Conservation (phyloP, 352 stramenopile genomes). For the Phytophthora pisi region DNA sequence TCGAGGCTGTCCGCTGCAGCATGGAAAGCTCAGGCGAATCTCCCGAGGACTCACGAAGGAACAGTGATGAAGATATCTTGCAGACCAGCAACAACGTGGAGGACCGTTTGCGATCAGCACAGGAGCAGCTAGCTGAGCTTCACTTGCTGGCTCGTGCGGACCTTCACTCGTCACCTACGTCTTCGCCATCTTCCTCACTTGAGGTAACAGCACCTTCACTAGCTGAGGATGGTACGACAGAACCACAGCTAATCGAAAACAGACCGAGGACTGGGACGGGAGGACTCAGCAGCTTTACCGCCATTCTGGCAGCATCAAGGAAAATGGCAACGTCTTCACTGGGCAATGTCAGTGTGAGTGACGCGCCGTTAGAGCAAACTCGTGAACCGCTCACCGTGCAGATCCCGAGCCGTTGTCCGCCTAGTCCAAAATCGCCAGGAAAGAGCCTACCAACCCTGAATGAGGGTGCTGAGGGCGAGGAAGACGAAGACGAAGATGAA, state of each 20-base stretch:
- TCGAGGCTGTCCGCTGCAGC: neutral
- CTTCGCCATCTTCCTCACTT: constrained; percentile 4
- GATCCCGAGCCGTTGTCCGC: neutral
- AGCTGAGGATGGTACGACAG: neutral
- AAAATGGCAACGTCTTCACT: constrained; percentile 17
- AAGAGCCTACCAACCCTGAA: constrained; percentile 27
- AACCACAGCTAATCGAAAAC: constrained; percentile 4
- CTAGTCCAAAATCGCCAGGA: constrained; percentile 6
- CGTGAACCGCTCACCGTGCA: neutral
- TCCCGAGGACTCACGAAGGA: constrained; percentile 16
- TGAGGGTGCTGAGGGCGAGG: constrained; percentile 21
- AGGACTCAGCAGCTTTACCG: constrained; percentile 28
- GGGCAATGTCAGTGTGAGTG: neutral
- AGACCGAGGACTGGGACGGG: constrained; percentile 6
- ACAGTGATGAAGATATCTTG: constrained; percentile 12
- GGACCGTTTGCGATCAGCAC: constrained; percentile 5
- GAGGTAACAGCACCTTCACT: constrained; percentile 3
- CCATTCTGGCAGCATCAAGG: constrained; percentile 27
- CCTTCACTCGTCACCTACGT: constrained; percentile 19
- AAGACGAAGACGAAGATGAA: constrained; percentile 25
- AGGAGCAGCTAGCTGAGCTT: constrained; percentile 54
- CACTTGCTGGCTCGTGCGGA: constrained; percentile 48
- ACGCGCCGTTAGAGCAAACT: constrained; percentile 5
- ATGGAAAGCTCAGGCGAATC: constrained; percentile 21
- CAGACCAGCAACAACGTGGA: constrained; percentile 16